These are phyloP conservation scores for Sungouiozyma ichnusensis DNA, from an alignment of 805 yeast genomes.

Conservation along the genomic window DNA sequence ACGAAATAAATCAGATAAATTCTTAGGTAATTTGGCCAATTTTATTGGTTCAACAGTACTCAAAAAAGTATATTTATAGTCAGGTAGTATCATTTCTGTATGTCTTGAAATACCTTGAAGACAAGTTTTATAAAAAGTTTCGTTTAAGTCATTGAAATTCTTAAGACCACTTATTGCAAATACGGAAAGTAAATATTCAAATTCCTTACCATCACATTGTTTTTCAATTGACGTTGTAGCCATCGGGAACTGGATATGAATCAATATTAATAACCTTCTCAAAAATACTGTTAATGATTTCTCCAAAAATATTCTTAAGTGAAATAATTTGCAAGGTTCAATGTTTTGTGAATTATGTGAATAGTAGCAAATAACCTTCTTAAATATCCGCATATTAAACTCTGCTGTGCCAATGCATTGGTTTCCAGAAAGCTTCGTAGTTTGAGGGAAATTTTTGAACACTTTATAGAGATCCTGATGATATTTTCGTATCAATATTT, in stretches of 20 bases:
- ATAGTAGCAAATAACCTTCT: background rate
- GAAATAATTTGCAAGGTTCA: background rate
- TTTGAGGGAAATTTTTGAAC: background rate
- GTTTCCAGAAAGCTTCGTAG: background rate
- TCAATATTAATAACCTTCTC: slow-evolving; percentile 7
- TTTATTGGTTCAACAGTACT: slow-evolving; percentile 3
- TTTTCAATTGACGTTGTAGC: background rate
- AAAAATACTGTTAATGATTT: slow-evolving; percentile 13
- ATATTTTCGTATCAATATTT: slow-evolving; percentile 6
- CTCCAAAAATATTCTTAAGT: background rate
- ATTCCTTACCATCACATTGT: background rate
- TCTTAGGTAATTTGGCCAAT: slow-evolving; percentile 8
- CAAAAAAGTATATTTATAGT: too few species aligned
- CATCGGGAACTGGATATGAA: background rate
- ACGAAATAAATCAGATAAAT: slow-evolving; percentile 7
- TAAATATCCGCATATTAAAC: background rate
- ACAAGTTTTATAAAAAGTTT: background rate
- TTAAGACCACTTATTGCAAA: background rate
- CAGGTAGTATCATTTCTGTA: too few species aligned
- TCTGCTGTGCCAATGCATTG: background rate
- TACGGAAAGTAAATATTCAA: slow-evolving; percentile 1
- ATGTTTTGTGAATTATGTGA: background rate
- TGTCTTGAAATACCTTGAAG: background rate
- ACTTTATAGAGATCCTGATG: slow-evolving; percentile 10
- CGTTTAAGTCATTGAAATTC: background rate